Evolutionary conservation across 2,329 filamentous ascomycete genomes (phyloP).

Genomic region (Fusarium sp.): DNA sequence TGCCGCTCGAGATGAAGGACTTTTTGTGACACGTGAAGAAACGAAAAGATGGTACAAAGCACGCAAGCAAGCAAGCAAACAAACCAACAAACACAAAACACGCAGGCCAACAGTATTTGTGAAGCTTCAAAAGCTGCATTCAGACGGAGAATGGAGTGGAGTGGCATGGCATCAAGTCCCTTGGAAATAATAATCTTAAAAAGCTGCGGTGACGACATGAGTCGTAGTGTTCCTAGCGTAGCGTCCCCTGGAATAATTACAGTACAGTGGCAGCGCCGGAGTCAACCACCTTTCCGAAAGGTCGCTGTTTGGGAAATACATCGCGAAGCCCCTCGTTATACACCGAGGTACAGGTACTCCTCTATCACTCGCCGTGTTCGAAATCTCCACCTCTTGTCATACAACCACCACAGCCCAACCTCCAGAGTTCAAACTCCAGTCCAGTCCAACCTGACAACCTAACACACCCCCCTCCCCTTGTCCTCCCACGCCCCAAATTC

Average conservation of each 20-base stretch:
- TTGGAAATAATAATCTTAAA: conserved; percentile 22
- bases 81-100: not conserved
- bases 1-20: conserved; percentile 26
- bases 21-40: conserved; percentile 26
- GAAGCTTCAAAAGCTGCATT: not conserved
- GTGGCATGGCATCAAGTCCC: conserved; percentile 21
- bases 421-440: conserved; percentile 9
- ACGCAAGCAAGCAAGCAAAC: no score
- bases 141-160: conserved; percentile 15
- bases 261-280: conserved; percentile 30
- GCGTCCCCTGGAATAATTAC: conserved; percentile 34
- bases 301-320: conserved; percentile 23
- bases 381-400: conserved; percentile 30
- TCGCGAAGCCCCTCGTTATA: accelerated
- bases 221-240: conserved; percentile 10
- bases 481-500: conserved; percentile 41
- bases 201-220: conserved; percentile 36
- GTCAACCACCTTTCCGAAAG: conserved; percentile 28
- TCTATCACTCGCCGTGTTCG: conserved; percentile 8
- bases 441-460: conserved; percentile 27
- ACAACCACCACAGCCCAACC: conserved; percentile 36
- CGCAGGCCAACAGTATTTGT: no score
- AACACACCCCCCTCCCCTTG: conserved; percentile 39
- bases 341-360: not conserved
- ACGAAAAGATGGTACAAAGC: conserved; percentile 4